Base-by-base conservation (phyloP, 331 rosid genomes). In the Telfairia occidentalis region DNA sequence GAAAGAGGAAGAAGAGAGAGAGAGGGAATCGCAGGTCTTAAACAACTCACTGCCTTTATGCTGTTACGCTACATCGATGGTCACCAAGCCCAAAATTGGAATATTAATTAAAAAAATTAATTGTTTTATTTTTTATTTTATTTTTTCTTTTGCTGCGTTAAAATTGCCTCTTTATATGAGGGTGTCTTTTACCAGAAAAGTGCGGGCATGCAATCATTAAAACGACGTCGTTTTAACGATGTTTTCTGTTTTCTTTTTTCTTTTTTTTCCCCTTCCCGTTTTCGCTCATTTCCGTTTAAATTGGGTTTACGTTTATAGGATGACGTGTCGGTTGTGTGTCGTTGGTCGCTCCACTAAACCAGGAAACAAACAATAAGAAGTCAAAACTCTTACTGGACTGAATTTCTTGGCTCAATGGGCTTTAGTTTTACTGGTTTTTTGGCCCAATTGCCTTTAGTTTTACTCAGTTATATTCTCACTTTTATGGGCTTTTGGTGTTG, bases 41-140 rank as follows among this genome's bases (percentile, higher is more conserved):
- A 53, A 53, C 50, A 21, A 53, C 35, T 29, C 40, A 26, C 55
- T 26, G 55, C 38, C 59, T 70, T 70, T 70, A 70, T 70, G 75
- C 58, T 43, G 57, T 48, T 70, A 26, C 49, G 40, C 58, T 71
- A 0, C 15, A 46, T 16, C 34, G 1, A 35, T 34, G 16, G 29
- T 9, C 48, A 7, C 49, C 71, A 18, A 64, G 71, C 71, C 71
- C 48, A 64, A 64, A 34, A 34, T 16, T 42, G 43, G 59, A 71
- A 71, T 29, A 13, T 71, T 46, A 28, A 2, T 71, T 35, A 35
- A n/a, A n/a, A n/a, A n/a, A n/a, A n/a, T 63, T 61, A 12, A 12
- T 66, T 65, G 1, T n/a, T 38, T 65, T 9, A 18, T 7, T 65
- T 60, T 38, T 8, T n/a, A 9, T 69, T 70, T 70, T 70, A 26